Evolutionary conservation across 768 basidiomycete species (phyloP), one percentile per base, ranked within the genome.

Genomic region (Auricularia sp.): DNA sequence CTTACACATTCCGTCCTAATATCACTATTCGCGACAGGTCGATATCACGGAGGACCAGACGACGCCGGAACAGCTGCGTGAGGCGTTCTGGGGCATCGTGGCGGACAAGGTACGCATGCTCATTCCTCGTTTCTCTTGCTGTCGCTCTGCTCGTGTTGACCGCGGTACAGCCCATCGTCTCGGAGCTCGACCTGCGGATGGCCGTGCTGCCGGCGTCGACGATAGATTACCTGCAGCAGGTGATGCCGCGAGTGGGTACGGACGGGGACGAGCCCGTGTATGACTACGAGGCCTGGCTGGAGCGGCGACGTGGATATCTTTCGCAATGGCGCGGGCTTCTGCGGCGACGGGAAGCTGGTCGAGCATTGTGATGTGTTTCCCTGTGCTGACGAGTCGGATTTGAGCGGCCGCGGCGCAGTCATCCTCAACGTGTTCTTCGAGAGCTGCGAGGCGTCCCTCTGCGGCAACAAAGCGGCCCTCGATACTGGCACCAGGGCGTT

Each of bases 31-130:
- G 37, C 29, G 36, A 36, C 68, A 98, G 95, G 92, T 96, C 63
- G 94, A 94, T 34, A 94, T 97, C 67, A 94, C 86, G 35, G 95
- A 98, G 77, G 97, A 99, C 72, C 92, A 97, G 65, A 94, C 92
- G 3, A 90, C 94, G 3, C 83, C 89, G 0, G 93, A 94, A 47
- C 96, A 98, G 71, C 82, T 99, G 69, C 86, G 90, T 21, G 93
- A 94, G 65, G 86, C 95, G 1, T 99, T 99, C 85, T 86, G 92
- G 35, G 90, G 90, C 3, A 90, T 97, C 16, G 93, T 95, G 1
- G 83, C 80, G 8, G 89, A 94, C 72, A 98, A 98, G 85, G 95
- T 90, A 63, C 36, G 80, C 37, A 42, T 21, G 14, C 13, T 24
- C 24, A 24, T 24, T 24, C 1, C 6, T 45, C 54, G 13, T 18